A percentile compares a stretch with the other conserved stretches of the same genome.
Conservation (phyloP, 805 yeast genomes). For the Starmerella kuoi region DNA sequence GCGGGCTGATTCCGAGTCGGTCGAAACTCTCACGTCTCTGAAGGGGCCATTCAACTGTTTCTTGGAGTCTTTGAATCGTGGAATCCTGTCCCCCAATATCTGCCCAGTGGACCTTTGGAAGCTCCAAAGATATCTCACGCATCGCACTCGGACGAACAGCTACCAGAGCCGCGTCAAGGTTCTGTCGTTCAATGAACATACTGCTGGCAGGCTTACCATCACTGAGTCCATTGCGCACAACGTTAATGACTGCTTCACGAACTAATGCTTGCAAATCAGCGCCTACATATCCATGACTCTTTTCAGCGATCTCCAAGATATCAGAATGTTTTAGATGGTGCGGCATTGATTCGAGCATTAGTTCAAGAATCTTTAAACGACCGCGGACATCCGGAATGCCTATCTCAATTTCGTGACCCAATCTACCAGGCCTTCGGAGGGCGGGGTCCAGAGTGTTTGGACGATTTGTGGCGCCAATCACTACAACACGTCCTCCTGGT, state of each 20-base stretch:
- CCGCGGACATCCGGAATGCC: constrained; percentile 84
- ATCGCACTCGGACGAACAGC: constrained; percentile 93
- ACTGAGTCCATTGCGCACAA: constrained; percentile 53
- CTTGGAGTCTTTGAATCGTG: constrained; percentile 66
- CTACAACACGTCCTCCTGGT: constrained; percentile 94
- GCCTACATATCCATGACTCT: constrained; percentile 95
- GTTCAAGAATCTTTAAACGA: constrained; percentile 55
- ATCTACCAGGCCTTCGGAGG: constrained; percentile 73
- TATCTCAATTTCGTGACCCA: constrained; percentile 79
- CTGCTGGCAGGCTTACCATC: constrained; percentile 21
- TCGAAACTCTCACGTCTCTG: constrained; percentile 68
- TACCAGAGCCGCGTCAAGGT: constrained; percentile 57
- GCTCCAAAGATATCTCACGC: constrained; percentile 88
- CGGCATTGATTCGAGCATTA: constrained; percentile 51
- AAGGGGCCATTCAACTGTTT: constrained; percentile 85
- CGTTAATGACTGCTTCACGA: constrained; percentile 76
- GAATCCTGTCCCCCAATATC: constrained; percentile 94
- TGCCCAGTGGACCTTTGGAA: constrained; percentile 85
- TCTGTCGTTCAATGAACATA: constrained; percentile 40
- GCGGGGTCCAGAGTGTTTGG: constrained; percentile 98
- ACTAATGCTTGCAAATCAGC: constrained; percentile 84
- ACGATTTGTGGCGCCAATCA: constrained; percentile 93
- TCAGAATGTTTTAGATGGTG: constrained; percentile 44
- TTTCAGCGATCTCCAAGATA: constrained; percentile 50
- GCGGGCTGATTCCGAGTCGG: constrained; percentile 72